Base-by-base conservation (phyloP, 2,329 filamentous ascomycete species). In the Claviceps monticola region DNA sequence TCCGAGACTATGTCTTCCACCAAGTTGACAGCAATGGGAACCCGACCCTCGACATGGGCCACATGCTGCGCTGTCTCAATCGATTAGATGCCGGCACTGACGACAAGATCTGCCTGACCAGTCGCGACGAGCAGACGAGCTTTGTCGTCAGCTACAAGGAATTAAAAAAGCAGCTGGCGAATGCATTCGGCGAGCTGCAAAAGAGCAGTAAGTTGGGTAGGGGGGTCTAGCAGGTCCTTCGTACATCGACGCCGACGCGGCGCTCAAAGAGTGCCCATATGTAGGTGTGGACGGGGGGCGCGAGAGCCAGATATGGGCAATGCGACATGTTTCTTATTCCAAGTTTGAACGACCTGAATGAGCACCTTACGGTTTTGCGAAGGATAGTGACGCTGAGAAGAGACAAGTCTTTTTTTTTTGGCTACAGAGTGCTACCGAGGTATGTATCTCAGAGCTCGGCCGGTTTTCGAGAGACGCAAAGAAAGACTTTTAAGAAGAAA, bases 1-100 rank as follows among this genome's bases (percentile, higher is more conserved):
- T 97, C 73, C 81, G 93, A 48, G 93, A 98, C 68, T 97, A 94
- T 61, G 88, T 96, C 42, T 98, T 97, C 69, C 93, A 98, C 66
- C 90, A 95, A 62, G 89, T 96, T 13, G 89, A 97, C 64, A 78
- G 80, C 34, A 82, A 88, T 53, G 89, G 88, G 14, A 84, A 86
- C 50, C 86, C 93, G 0, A 84, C 90, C 1, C 74, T 95, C 5
- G 87, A 96, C 63, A 73, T 96, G 53, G 91, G 86, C 3, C 90
- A 97, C 69, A 88, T 97, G 56, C 67, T 98, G 46, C 79, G 78
- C 26, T 91, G 85, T 62, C 69, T 98, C 58, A 96, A 94, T 70
- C 96, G 95, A 65, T 73, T 98, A 50, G 93, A 98, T 68, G 87
- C 88, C 0, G 93, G 90, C 0, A 80, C 80, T 2, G 88, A 94